Evolutionary conservation across 176 grass and related monocot species (phyloP).

Genomic region (Phragmites australis): DNA sequence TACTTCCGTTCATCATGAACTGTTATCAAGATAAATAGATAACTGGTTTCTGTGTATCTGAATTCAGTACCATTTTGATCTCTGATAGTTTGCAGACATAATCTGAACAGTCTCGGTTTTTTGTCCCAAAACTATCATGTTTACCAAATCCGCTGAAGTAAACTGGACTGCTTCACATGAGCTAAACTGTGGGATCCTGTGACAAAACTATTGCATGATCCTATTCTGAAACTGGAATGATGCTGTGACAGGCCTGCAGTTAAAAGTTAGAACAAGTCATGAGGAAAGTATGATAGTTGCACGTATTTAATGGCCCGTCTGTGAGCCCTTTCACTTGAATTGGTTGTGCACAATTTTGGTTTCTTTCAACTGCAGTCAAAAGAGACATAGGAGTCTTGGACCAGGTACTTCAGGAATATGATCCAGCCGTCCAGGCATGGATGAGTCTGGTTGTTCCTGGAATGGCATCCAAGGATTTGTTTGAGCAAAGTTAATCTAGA

Average conservation of each 20-base stretch:
- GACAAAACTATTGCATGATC: not conserved
- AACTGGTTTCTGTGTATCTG: not conserved
- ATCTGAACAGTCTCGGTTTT: not conserved
- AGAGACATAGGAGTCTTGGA: slow-evolving; percentile 28
- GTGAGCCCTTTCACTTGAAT: not conserved
- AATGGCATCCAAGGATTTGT: slow-evolving; percentile 29
- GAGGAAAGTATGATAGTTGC: not conserved
- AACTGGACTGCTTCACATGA: not conserved
- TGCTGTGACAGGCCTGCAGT: slow-evolving; percentile 6
- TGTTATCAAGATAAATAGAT: not conserved
- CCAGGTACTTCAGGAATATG: slow-evolving; percentile 8
- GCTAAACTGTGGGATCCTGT: not conserved
- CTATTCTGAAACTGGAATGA: slow-evolving; percentile 37
- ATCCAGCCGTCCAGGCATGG: slow-evolving; percentile 31
- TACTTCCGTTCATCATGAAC: not conserved
- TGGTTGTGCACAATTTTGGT: slow-evolving; percentile 15
- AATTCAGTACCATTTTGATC: not conserved
- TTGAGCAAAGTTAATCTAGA: not conserved
- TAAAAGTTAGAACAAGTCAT: not conserved
- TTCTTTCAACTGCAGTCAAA: slow-evolving; percentile 31
- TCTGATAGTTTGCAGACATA: not conserved
- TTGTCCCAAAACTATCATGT: not conserved
- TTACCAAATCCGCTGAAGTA: not conserved
- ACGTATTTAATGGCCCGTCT: not conserved
- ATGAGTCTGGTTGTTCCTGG: slow-evolving; percentile 32